Base-by-base conservation (phyloP, 352 stramenopile species). In the Phytophthora constricta region DNA sequence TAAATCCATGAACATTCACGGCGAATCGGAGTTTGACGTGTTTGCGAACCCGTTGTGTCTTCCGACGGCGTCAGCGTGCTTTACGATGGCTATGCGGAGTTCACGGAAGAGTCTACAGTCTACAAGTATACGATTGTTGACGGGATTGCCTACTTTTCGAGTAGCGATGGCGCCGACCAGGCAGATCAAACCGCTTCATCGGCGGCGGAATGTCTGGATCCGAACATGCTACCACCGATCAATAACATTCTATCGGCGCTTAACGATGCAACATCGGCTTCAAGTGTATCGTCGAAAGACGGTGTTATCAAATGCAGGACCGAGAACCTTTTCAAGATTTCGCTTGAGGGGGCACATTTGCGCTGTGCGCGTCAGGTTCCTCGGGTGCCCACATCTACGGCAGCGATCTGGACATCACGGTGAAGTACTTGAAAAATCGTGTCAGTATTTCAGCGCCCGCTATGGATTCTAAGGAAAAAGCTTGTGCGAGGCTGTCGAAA, bases 1-100 rank as follows among this genome's bases (percentile, higher is more conserved):
- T 17, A 34, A 17, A 3, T 71, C 73, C 1, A 84, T 87, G 79
- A 56, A 58, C 8, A 27, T 84, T 1, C 56, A 73, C 27, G 76
- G 76, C 14, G 43, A 73, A 4, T 58, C 54, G 5, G 49, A 76
- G 43, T 79, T 84, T 31, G 43, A 80, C 23, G 61, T 83, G 1
- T 75, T 76, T 45, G 74, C 67, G 5, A 82, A 73, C 14, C 79
- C 71, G 0, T 80, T 45, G 66, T 77, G 48, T 72, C 65, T 1
- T 23, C 52, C 1, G 61, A 76, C 48, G 62, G 67, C 19, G 37
- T 61, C 33, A 65, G 55, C 17, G 66, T 87, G 10, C 41, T 43
- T 5, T 87, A 79, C 51, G 56, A 83, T 50, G 72, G 66, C n/a
- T 74, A 74, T 50, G 52, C 66, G 20, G 58, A 70, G 17, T 70